Conservation (phyloP, 2,329 filamentous ascomycete species). For the Rhinocladiella similis region DNA sequence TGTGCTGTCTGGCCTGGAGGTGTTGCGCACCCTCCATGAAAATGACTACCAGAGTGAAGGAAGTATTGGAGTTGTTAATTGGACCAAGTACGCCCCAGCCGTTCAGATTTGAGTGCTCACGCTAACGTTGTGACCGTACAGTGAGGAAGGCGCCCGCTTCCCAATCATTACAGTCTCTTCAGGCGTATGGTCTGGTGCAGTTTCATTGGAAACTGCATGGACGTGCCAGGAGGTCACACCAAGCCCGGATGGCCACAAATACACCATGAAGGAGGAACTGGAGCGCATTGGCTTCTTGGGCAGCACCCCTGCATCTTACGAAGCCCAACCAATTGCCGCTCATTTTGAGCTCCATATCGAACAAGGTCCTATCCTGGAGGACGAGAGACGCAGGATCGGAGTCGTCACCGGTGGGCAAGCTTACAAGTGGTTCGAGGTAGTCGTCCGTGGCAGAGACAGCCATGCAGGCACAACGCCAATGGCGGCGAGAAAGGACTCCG, state of each 20-base stretch:
- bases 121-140: slow-evolving; percentile 34
- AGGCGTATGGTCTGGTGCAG: slow-evolving; percentile 73
- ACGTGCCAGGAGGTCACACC: slow-evolving; percentile 59
- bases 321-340: slow-evolving; percentile 65
- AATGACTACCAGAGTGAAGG: slow-evolving; percentile 67
- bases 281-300: slow-evolving; percentile 72
- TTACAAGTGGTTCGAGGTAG: slow-evolving; percentile 71
- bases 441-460: slow-evolving; percentile 64
- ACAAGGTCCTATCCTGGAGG: slow-evolving; percentile 74
- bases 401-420: slow-evolving; percentile 73
- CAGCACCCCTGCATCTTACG: slow-evolving; percentile 54
- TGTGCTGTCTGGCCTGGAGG: slow-evolving; percentile 70
- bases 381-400: slow-evolving; percentile 64
- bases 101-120: neutral
- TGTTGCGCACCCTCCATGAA: slow-evolving; percentile 67
- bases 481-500: slow-evolving; percentile 63
- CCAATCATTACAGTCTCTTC: slow-evolving; percentile 73
- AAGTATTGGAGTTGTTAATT: slow-evolving; percentile 73
- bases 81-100: slow-evolving; percentile 50
- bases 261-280: slow-evolving; percentile 64
- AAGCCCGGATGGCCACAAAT: slow-evolving; percentile 29
- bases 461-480: slow-evolving; percentile 76
- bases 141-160: slow-evolving; percentile 79
- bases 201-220: slow-evolving; percentile 62
- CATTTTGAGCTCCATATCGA: slow-evolving; percentile 87